These are phyloP conservation scores for Tetrapisispora namnaoensis DNA, from an alignment of 805 yeast species.

Conservation along the genomic window DNA sequence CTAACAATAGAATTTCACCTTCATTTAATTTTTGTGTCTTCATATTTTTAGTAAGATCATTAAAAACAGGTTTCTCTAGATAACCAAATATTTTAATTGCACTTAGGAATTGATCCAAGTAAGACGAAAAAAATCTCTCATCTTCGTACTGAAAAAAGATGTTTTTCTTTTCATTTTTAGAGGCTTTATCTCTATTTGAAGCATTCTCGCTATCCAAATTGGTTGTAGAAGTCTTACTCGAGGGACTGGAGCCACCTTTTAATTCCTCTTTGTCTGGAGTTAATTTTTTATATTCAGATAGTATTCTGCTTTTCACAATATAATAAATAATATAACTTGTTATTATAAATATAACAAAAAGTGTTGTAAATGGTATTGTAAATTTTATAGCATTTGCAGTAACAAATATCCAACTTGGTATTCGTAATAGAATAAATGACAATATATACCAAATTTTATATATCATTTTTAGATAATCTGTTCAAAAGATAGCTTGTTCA, in stretches of 20 bases:
- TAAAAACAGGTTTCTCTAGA: constrained; percentile 80
- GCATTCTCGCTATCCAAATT: not conserved
- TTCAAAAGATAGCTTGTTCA: no score
- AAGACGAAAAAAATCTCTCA: constrained; percentile 39
- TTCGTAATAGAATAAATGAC: constrained; percentile 8
- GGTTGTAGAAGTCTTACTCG: not conserved
- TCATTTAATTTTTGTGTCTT: constrained; percentile 72
- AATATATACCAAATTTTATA: constrained; percentile 4
- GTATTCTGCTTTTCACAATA: constrained; percentile 14
- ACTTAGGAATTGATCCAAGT: constrained; percentile 77
- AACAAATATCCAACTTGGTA: constrained; percentile 12
- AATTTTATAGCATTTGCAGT: constrained; percentile 11
- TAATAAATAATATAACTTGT: constrained; percentile 12
- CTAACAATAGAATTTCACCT: constrained; percentile 67
- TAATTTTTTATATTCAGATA: constrained; percentile 22
- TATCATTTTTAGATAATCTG: not conserved
- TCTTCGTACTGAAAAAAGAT: constrained; percentile 5
- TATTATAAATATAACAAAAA: constrained; percentile 8
- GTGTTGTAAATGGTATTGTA: constrained; percentile 14
- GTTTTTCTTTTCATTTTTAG: constrained; percentile 1
- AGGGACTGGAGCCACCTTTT: not conserved
- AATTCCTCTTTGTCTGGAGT: constrained; percentile 9
- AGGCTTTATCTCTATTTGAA: not conserved
- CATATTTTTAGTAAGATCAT: constrained; percentile 85
- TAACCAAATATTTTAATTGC: constrained; percentile 94